These are phyloP conservation scores for Vaccinium corymbosum DNA, from an alignment of 148 eudicot genomes.

Conservation along the genomic window DNA sequence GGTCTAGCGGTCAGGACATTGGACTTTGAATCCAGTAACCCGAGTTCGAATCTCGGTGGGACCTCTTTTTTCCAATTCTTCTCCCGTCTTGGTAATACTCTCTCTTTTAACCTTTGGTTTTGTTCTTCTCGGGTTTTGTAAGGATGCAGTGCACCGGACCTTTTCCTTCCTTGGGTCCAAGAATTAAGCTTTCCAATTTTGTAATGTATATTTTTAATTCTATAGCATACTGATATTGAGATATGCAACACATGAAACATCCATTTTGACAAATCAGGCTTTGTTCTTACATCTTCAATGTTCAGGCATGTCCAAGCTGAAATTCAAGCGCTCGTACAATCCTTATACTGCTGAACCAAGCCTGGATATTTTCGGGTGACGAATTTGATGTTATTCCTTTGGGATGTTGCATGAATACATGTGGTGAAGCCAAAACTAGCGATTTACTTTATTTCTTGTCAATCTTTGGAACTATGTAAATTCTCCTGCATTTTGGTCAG, in stretches of 20 bases:
- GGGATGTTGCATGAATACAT: background rate
- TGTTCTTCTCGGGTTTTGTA: background rate
- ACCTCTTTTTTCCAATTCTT: background rate
- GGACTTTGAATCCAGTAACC: too few species aligned
- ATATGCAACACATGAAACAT: too few species aligned
- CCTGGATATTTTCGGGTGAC: background rate
- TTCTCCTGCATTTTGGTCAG: background rate
- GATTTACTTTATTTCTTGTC: background rate
- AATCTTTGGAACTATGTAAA: background rate
- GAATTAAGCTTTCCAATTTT: background rate
- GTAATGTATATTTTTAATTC: background rate
- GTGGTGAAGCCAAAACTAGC: background rate
- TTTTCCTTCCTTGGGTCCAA: background rate
- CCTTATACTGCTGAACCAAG: background rate
- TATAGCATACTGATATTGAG: too few species aligned
- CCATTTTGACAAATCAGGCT: background rate
- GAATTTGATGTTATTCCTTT: background rate
- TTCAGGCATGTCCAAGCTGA: constrained; percentile 9
- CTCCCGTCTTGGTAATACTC: background rate
- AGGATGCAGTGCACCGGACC: background rate
- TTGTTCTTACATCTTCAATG: background rate
- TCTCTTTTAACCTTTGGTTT: background rate
- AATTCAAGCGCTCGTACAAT: constrained; percentile 10
- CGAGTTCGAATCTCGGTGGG: too few species aligned
- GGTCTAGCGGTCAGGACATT: too few species aligned